Conservation (phyloP, 176 grass and related monocot genomes). For the Musa itinerans region DNA sequence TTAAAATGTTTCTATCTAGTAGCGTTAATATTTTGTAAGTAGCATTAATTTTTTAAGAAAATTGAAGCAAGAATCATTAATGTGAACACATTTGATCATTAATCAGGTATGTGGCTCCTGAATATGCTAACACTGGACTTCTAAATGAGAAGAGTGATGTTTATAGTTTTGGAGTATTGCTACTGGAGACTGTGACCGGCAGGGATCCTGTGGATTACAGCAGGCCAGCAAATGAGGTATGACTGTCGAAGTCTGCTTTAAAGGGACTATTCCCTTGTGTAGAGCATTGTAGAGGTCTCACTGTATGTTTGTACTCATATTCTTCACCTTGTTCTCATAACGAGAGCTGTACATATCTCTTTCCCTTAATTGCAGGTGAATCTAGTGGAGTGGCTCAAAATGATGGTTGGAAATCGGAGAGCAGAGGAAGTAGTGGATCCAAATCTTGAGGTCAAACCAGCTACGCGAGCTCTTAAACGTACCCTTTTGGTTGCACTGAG, state of each 20-base stretch:
- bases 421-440: conserved; percentile 80
- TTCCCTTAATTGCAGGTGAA: conserved; percentile 38
- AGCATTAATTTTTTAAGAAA: background rate
- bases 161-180: conserved; percentile 90
- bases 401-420: conserved; percentile 59
- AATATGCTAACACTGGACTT: conserved; percentile 96
- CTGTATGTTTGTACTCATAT: background rate
- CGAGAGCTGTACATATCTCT: too few species aligned
- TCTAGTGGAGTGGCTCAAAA: conserved; percentile 85
- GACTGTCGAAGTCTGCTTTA: background rate
- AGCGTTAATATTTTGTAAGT: background rate
- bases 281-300: too few species aligned
- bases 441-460: conserved; percentile 40
- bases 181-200: conserved; percentile 88
- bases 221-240: conserved; percentile 74
- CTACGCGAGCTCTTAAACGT: conserved; percentile 47
- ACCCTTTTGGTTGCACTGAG: conserved; percentile 55
- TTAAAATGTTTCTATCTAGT: background rate
- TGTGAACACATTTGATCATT: conserved; percentile 15
- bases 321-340: background rate
- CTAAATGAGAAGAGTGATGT: conserved; percentile 99
- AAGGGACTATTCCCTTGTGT: too few species aligned
- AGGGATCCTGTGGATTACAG: conserved; percentile 89
- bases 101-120: conserved; percentile 85
- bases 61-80: background rate